phyloP scores from a whole-genome alignment of 1,284 basidiomycete genomes.

The Leccinum subspadiceum region DNA sequence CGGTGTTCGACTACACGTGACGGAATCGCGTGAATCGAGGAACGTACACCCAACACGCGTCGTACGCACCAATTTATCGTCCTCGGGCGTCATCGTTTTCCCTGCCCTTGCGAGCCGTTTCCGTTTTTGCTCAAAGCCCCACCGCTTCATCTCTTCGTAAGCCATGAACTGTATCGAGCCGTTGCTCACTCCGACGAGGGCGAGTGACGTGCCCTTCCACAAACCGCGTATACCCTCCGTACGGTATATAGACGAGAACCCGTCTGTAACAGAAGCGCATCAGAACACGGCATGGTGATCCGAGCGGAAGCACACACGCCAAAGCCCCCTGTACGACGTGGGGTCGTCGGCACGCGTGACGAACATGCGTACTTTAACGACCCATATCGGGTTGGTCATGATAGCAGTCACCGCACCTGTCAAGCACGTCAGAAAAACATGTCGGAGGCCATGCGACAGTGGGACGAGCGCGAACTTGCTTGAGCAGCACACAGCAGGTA shows the following conservation, averaged over 20 bases:
- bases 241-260: slow-evolving; percentile 65
- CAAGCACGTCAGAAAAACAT: slow-evolving; percentile 11
- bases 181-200: slow-evolving; percentile 91
- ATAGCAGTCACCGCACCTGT: slow-evolving; percentile 89
- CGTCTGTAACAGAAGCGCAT: slow-evolving; percentile 52
- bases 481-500: slow-evolving; percentile 91
- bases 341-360: slow-evolving; percentile 71
- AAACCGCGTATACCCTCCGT: slow-evolving; percentile 81
- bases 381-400: slow-evolving; percentile 98
- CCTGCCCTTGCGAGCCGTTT: slow-evolving; percentile 59
- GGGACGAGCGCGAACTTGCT: slow-evolving; percentile 74
- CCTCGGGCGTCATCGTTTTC: slow-evolving; percentile 61
- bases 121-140: slow-evolving; percentile 79
- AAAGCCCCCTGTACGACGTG: slow-evolving; percentile 73
- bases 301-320: slow-evolving; percentile 53
- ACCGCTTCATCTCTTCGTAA: slow-evolving; percentile 94
- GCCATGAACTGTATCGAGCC: slow-evolving; percentile 96
- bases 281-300: neutral
- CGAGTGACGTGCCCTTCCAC: slow-evolving; percentile 87
- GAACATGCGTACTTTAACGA: slow-evolving; percentile 97
- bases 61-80: slow-evolving; percentile 78
- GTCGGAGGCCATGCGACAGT: neutral
- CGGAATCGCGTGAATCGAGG: neutral
- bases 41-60: neutral
- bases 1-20: slow-evolving; percentile 71